Evolutionary conservation across 768 basidiomycete genomes (phyloP).

Genomic region (Hericium coralloides): DNA sequence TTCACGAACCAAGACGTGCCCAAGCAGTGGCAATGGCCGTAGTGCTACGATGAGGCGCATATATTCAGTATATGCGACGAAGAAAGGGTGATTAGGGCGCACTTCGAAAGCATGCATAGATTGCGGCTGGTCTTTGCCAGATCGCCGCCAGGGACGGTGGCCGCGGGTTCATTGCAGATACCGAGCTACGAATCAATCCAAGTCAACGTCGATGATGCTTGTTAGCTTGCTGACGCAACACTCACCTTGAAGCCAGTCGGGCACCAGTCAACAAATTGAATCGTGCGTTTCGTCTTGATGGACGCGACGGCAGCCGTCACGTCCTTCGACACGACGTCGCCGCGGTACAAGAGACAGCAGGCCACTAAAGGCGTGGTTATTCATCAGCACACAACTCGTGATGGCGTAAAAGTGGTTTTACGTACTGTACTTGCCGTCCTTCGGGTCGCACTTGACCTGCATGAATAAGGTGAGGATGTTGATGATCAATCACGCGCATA

Average conservation of each 20-base stretch:
- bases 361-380: constrained; percentile 50
- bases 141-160: constrained; percentile 88
- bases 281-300: constrained; percentile 97
- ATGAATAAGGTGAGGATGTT: neutral
- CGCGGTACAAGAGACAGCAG: constrained; percentile 86
- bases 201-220: constrained; percentile 6
- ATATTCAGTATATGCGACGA: neutral
- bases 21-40: constrained; percentile 93
- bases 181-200: constrained; percentile 53
- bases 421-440: constrained; percentile 96
- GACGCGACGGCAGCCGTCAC: constrained; percentile 85
- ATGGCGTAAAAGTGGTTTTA: constrained; percentile 8
- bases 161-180: constrained; percentile 95
- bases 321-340: constrained; percentile 96
- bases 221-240: neutral
- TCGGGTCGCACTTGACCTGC: constrained; percentile 81
- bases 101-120: constrained; percentile 96
- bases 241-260: constrained; percentile 89
- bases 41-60: constrained; percentile 41
- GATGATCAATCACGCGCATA: neutral
- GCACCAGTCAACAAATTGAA: constrained; percentile 98
- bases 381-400: neutral
- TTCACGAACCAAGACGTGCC: constrained; percentile 62
- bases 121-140: constrained; percentile 90
- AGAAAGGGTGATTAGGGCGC: constrained; percentile 14